Evolutionary conservation across 2,329 filamentous ascomycete genomes (phyloP).

Genomic region (Sarocladium oryzae): DNA sequence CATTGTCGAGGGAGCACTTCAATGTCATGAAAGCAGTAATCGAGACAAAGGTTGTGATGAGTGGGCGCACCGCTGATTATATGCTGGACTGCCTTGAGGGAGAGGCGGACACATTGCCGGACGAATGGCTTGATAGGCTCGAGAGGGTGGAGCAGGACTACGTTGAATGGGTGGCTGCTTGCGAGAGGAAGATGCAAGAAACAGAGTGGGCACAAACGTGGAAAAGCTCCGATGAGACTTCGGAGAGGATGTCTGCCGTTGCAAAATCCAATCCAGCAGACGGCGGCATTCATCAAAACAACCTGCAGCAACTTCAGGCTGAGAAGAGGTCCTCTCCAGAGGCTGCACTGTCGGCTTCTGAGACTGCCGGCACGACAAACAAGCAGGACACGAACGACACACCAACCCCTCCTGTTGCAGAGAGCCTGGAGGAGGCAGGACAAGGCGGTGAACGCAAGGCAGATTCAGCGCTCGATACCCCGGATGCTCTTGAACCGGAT

Average conservation of each 20-base stretch:
- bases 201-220: constrained; percentile 42
- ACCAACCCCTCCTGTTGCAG: too few species aligned
- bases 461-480: not conserved
- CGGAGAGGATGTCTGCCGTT: not conserved
- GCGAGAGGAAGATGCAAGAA: constrained; percentile 66
- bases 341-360: too few species aligned
- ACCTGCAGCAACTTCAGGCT: too few species aligned
- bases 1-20: constrained; percentile 40
- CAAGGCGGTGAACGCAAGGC: not conserved
- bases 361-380: too few species aligned
- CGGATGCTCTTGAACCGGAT: not conserved
- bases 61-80: constrained; percentile 70
- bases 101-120: constrained; percentile 73
- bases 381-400: too few species aligned
- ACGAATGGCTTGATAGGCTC: constrained; percentile 80
- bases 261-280: too few species aligned
- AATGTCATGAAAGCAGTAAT: constrained; percentile 57
- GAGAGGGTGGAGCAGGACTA: constrained; percentile 74
- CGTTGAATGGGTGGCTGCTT: constrained; percentile 71
- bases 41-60: constrained; percentile 59
- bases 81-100: constrained; percentile 87
- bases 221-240: not conserved
- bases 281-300: too few species aligned
- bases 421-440: not conserved
- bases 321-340: too few species aligned